Evolutionary conservation across 176 grass and related monocot genomes (phyloP).

Genomic region (Musa troglodytarum): DNA sequence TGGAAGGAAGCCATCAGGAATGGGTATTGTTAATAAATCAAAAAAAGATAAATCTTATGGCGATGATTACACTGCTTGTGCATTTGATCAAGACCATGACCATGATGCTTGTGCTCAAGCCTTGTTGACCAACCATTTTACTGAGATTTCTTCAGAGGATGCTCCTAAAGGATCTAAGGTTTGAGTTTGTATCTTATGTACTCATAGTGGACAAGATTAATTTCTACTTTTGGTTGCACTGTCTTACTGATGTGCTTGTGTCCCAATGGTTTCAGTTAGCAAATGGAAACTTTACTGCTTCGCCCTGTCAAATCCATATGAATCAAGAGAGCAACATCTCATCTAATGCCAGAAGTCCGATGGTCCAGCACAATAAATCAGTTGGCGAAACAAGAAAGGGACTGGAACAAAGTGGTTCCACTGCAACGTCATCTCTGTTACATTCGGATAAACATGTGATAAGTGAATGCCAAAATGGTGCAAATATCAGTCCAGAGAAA

Average conservation of each 20-base stretch:
- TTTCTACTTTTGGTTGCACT: not conserved
- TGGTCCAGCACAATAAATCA: conserved; percentile 39
- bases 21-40: conserved; percentile 33
- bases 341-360: conserved; percentile 44
- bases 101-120: conserved; percentile 29
- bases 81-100: conserved; percentile 29
- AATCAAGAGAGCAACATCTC: conserved; percentile 32
- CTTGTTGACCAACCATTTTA: conserved; percentile 1
- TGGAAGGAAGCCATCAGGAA: conserved; percentile 31
- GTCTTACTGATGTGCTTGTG: not conserved
- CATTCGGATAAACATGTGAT: conserved; percentile 20
- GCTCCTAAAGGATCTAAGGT: conserved; percentile 15
- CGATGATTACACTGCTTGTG: conserved; percentile 32
- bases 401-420: conserved; percentile 45
- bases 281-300: conserved; percentile 23
- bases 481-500: conserved; percentile 52
- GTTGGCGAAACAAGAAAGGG: conserved; percentile 60
- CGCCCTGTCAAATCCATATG: conserved; percentile 23
- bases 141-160: conserved; percentile 40
- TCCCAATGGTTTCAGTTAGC: conserved; percentile 12
- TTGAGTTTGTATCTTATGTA: not conserved
- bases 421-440: conserved; percentile 15
- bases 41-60: conserved; percentile 38
- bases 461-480: conserved; percentile 33
- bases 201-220: not conserved